These are phyloP conservation scores for Dimocarpus longan DNA, from an alignment of 345 rosid species.

Conservation along the genomic window DNA sequence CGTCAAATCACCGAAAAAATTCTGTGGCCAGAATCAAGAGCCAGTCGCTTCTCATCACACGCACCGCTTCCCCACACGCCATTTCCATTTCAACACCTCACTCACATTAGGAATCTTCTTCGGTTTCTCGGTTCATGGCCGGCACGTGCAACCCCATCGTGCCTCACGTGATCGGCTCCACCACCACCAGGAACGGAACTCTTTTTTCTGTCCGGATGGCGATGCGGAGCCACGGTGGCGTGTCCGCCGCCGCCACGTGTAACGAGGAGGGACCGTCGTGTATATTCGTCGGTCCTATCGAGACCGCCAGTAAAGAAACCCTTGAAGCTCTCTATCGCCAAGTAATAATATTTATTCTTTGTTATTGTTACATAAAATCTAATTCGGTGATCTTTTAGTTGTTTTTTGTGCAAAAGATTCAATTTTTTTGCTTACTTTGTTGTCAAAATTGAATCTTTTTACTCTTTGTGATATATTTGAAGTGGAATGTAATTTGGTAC, in stretches of 20 bases:
- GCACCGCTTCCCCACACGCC: constrained; percentile 2
- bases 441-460: no score
- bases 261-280: constrained; percentile 83
- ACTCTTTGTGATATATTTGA: no score
- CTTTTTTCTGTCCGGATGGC: constrained; percentile 57
- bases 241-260: constrained; percentile 35
- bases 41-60: neutral
- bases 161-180: constrained; percentile 53
- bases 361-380: neutral
- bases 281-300: constrained; percentile 84
- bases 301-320: constrained; percentile 92
- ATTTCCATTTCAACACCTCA: neutral
- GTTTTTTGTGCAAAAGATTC: neutral
- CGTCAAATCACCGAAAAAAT: constrained; percentile 18
- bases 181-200: constrained; percentile 38
- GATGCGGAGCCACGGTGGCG: constrained; percentile 38
- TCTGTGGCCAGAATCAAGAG: neutral
- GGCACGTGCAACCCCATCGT: constrained; percentile 52
- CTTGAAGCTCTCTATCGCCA: constrained; percentile 92
- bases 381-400: neutral
- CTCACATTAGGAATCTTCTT: neutral
- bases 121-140: constrained; percentile 54
- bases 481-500: neutral
- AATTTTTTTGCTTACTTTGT: no score
- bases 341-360: constrained; percentile 25